A percentile compares a stretch with the other conserved stretches of the same genome.
Conservation (phyloP, 2,329 filamentous ascomycete species). For the Epichloe uncinata region DNA sequence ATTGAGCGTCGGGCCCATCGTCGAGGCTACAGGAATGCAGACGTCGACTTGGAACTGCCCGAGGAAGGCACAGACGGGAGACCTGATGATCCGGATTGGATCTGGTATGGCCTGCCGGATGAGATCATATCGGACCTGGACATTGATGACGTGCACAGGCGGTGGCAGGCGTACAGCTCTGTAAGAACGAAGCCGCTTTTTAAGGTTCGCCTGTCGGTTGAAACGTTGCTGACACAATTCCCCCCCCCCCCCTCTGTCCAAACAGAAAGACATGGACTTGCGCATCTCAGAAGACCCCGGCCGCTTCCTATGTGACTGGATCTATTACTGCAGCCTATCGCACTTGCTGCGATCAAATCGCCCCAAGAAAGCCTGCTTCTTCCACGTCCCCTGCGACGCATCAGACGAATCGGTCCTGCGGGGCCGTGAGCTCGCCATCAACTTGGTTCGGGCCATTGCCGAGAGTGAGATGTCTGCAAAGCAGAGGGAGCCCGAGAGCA, state of each 20-base stretch:
- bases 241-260: too few species aligned
- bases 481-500: slow-evolving; percentile 6
- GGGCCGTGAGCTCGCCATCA: slow-evolving; percentile 38
- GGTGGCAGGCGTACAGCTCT: slow-evolving; percentile 40
- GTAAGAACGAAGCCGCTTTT: slow-evolving; percentile 21
- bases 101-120: slow-evolving; percentile 40
- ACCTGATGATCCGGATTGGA: slow-evolving; percentile 29
- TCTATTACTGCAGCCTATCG: slow-evolving; percentile 57
- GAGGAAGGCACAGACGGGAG: slow-evolving; percentile 40
- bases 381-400: slow-evolving; percentile 56
- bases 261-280: slow-evolving; percentile 28
- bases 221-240: too few species aligned
- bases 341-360: slow-evolving; percentile 35
- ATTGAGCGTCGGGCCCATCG: slow-evolving; percentile 59
- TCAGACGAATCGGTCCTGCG: slow-evolving; percentile 32
- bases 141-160: slow-evolving; percentile 38
- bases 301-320: slow-evolving; percentile 65
- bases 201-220: too few species aligned
- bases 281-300: slow-evolving; percentile 58
- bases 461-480: slow-evolving; percentile 30
- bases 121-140: slow-evolving; percentile 46
- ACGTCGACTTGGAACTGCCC: slow-evolving; percentile 52
- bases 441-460: slow-evolving; percentile 43
- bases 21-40: slow-evolving; percentile 55
- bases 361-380: slow-evolving; percentile 46